Evolutionary conservation across 2,329 filamentous ascomycete genomes (phyloP), one percentile per base, ranked within the genome.

Genomic region (Fusarium floridanum): DNA sequence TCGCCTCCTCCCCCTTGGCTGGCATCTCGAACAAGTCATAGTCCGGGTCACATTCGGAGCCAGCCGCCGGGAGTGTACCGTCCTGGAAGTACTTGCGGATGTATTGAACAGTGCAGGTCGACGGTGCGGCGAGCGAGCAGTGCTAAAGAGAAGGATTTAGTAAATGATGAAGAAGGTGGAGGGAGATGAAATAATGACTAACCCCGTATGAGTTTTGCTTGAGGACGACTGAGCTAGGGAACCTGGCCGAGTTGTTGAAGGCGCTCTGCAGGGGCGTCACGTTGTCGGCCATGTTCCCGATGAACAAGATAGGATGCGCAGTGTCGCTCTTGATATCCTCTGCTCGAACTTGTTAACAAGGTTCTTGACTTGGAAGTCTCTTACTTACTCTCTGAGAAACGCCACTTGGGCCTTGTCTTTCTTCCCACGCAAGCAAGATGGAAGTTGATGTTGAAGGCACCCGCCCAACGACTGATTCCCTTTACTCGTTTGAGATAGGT

Each of bases 161-260:
- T 12, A 8, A 39, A 39, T 9, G 4, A 20, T 12, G 22, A 17
- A 6, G 43, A 17, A 37, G 34, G 2, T 10, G 45, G 16, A n/a
- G 43, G 17, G 22, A 20, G 22, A 20, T 32, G 24, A 10, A 29
- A 4, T 17, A 29, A n/a, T 10, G 11, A 79, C 85, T 80, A 81
- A 87, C 87, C 6, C 88, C 88, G 45, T 86, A 89, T 1, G 85
- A 85, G 53, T 88, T 85, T 73, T 88, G 86, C 14, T 85, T 81
- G 29, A 89, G 77, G 7, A 89, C 80, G 0, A 83, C 82, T 0
- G 86, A 88, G 16, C 82, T 83, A 0, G 82, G 82, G 61, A 89
- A 89, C 0, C 83, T 81, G 3, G 78, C 80, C 17, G 80, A 84
- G 80, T 86, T 86, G 66, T 84, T 86, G n/a, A 81, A 68, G 6